A percentile compares a stretch with the other conserved stretches of the same genome.
These are phyloP conservation scores for Penicillium vulpinum DNA, from an alignment of 2,329 filamentous ascomycete species.

Conservation along the genomic window DNA sequence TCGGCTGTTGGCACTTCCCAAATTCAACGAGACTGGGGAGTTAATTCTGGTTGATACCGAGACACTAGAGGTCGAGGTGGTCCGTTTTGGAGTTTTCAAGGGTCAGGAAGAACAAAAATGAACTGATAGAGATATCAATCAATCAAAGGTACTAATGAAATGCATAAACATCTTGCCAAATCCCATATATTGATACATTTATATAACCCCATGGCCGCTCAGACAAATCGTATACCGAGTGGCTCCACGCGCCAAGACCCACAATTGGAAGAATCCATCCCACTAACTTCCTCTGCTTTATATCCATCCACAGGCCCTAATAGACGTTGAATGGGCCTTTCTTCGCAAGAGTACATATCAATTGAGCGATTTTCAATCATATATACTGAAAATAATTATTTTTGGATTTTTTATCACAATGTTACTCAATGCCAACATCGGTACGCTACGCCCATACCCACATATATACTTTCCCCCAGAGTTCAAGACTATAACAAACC, in stretches of 20 bases:
- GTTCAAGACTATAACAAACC: not conserved
- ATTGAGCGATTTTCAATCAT: not conserved
- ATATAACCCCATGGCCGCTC: not conserved
- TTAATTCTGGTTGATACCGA: slow-evolving; percentile 82
- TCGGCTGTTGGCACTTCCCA: slow-evolving; percentile 78
- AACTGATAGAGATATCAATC: slow-evolving; percentile 17
- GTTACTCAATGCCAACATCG: slow-evolving; percentile 39
- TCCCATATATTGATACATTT: not conserved
- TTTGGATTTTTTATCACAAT: slow-evolving; percentile 19
- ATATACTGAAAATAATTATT: not conserved
- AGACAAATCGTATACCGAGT: not conserved
- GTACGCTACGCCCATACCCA: slow-evolving; percentile 20
- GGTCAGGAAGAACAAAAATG: slow-evolving; percentile 38
- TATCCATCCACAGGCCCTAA: not conserved
- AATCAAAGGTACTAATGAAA: slow-evolving; percentile 11
- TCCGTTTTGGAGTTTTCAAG: slow-evolving; percentile 57
- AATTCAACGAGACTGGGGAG: slow-evolving; percentile 75
- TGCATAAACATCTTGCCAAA: not conserved
- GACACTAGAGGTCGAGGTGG: slow-evolving; percentile 72
- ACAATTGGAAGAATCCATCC: slow-evolving; percentile 15
- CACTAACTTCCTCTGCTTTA: not conserved
- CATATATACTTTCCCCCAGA: not conserved
- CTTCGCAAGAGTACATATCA: not conserved
- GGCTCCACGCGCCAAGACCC: slow-evolving; percentile 19
- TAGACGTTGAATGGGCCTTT: not conserved